These are phyloP conservation scores for Lactifluus subvellereus DNA, from an alignment of 768 basidiomycete genomes.

Conservation along the genomic window DNA sequence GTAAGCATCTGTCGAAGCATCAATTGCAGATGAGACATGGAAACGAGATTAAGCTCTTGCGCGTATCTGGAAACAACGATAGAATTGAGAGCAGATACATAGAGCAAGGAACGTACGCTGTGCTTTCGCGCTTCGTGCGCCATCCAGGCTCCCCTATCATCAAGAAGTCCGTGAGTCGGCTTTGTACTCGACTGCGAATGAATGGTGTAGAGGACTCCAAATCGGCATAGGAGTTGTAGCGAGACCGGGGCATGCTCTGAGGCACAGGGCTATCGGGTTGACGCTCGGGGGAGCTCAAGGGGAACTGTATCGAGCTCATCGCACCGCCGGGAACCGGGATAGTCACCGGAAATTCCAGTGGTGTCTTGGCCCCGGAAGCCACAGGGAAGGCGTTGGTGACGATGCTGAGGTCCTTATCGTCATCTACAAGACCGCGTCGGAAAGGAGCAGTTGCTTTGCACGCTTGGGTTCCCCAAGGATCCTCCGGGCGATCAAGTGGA, in stretches of 20 bases:
- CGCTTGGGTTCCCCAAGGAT: conserved; percentile 33
- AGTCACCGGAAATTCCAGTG: conserved; percentile 52
- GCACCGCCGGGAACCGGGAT: conserved; percentile 49
- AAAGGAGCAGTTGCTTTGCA: conserved; percentile 65
- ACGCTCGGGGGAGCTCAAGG: conserved; percentile 70
- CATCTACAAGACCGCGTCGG: conserved; percentile 65
- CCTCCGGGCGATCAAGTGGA: conserved; percentile 43
- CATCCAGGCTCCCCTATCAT: conserved; percentile 63
- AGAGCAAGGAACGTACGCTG: conserved; percentile 54
- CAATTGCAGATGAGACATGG: conserved; percentile 82
- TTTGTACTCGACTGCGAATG: conserved; percentile 79
- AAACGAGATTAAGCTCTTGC: conserved; percentile 76
- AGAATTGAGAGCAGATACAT: neutral
- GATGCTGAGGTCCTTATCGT: conserved; percentile 57
- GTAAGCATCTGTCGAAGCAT: conserved; percentile 91
- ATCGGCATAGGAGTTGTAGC: conserved; percentile 70
- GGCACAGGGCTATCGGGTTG: conserved; percentile 42
- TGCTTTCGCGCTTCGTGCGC: conserved; percentile 84
- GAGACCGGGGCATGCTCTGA: conserved; percentile 50
- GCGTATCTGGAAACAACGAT: conserved; percentile 51
- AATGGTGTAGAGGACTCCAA: conserved; percentile 71
- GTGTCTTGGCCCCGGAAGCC: conserved; percentile 43
- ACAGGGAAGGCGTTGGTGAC: conserved; percentile 39
- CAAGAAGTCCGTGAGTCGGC: conserved; percentile 54
- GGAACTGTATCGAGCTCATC: conserved; percentile 76